Base-by-base conservation (phyloP, 306 rosid species). In the Fagus sylvatica region DNA sequence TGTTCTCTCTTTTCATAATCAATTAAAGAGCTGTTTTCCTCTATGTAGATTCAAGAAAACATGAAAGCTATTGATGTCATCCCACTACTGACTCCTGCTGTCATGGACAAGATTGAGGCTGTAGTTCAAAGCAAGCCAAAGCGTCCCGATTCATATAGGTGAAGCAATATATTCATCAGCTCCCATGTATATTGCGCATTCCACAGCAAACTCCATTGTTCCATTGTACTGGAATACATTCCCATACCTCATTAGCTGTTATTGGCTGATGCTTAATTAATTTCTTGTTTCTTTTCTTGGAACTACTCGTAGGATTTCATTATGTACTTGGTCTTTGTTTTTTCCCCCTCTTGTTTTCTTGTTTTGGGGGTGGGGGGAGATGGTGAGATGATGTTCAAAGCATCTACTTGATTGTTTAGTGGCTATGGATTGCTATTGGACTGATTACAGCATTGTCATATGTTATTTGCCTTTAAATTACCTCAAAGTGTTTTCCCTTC, bases 91-190 rank as follows among this genome's bases (percentile, higher is more conserved):
- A 95, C 99, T 80, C 96, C 96, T 75, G 87, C 90, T 66, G 96
- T 95, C 79, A 83, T 95, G 99, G 99, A 95, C 80, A 93, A 79
- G 90, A 95, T 95, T 69, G 99, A 95, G 77, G 90, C 88, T 48
- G 85, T 88, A 68, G 91, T 95, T 78, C 99, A 93, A 83, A 89
- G 60, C 90, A 95, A 91, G 91, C 99, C 97, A 69, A 95, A 95
- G 87, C 99, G 96, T 53, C 87, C 93, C 3, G 98, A 95, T 28
- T 95, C 98, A 1, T 93, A 80, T 54, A 85, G 94, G 87, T 95
- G 82, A 87, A 72, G 49, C 10, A 4, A 37, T 65, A 69, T 73
- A 79, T 55, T 71, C 62, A 6, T 49, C 17, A 72, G 53, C 53
- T 2, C 83, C 82, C 15, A 69, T 2, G 60, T 70, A 59, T 79